A percentile compares a stretch with the other conserved stretches of the same genome.
Conservation (phyloP, 257 asterid species). For the Nicotiana knightiana region DNA sequence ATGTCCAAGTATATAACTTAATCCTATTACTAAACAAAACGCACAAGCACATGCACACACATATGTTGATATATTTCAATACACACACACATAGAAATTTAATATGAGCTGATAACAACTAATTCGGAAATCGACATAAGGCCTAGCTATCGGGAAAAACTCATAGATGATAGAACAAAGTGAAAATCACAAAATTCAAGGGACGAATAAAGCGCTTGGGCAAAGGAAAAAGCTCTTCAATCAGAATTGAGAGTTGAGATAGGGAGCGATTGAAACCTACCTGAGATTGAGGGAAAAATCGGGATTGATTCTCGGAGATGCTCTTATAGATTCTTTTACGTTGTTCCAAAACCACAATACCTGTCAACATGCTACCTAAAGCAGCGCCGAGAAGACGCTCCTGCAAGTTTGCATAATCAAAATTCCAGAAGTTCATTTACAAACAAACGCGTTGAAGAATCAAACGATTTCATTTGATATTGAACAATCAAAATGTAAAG, state of each 20-base stretch:
- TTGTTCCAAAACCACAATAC: conserved; percentile 55
- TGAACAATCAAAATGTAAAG: background rate
- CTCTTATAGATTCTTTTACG: conserved; percentile 49
- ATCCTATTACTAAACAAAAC: no score
- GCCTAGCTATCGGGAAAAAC: no score
- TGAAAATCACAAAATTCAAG: background rate
- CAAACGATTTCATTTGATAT: background rate
- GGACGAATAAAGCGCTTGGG: background rate
- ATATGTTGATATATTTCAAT: background rate
- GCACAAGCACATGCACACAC: no score
- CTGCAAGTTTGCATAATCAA: conserved; percentile 27
- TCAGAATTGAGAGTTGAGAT: background rate
- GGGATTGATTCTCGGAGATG: conserved; percentile 39
- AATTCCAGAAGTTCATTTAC: background rate
- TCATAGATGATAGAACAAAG: no score
- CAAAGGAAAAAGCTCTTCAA: background rate
- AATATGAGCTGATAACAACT: background rate
- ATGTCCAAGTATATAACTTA: no score
- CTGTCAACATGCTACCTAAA: conserved; percentile 50
- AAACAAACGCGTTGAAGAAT: background rate
- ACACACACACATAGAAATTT: background rate
- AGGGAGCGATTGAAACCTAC: background rate
- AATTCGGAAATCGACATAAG: background rate
- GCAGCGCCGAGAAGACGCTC: conserved; percentile 88
- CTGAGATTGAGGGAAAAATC: conserved; percentile 27